phyloP scores from a whole-genome alignment of 768 basidiomycete species.

The Boletus huronensis region DNA sequence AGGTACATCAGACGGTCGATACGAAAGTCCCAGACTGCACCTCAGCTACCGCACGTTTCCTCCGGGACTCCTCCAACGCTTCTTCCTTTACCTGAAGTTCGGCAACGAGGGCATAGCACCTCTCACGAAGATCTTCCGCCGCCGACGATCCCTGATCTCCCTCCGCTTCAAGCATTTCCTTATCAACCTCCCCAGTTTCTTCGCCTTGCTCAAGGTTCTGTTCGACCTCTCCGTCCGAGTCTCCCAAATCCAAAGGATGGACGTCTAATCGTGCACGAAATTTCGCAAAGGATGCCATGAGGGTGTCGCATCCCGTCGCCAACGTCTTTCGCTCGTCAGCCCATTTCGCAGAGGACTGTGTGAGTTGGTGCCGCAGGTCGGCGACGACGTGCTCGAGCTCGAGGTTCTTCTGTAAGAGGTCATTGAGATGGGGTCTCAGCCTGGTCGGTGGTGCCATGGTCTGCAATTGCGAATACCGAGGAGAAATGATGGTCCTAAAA shows the following conservation, averaged over 20 bases:
- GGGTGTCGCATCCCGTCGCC: conserved; percentile 19
- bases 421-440: conserved; percentile 27
- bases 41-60: conserved; percentile 15
- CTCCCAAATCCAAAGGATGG: conserved; percentile 19
- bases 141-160: conserved; percentile 6
- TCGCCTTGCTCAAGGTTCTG: conserved; percentile 22
- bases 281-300: conserved; percentile 33
- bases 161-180: conserved; percentile 2
- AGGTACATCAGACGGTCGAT: conserved; percentile 2
- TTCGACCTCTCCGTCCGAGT: conserved; percentile 26
- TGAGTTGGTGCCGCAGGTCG: conserved; percentile 28
- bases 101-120: conserved; percentile 13
- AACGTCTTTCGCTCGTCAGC: conserved; percentile 27
- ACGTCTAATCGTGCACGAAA: conserved; percentile 25
- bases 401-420: conserved; percentile 28
- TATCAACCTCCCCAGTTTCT: conserved; percentile 13
- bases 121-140: conserved; percentile 8
- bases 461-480: neutral
- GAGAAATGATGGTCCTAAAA: neutral
- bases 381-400: conserved; percentile 29
- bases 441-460: conserved; percentile 25
- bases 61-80: conserved; percentile 16
- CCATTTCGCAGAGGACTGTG: conserved; percentile 29
- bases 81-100: conserved; percentile 22
- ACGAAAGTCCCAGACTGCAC: conserved; percentile 12